Evolutionary conservation across 1,284 basidiomycete genomes (phyloP).

Genomic region (Moniliophthora roreri): DNA sequence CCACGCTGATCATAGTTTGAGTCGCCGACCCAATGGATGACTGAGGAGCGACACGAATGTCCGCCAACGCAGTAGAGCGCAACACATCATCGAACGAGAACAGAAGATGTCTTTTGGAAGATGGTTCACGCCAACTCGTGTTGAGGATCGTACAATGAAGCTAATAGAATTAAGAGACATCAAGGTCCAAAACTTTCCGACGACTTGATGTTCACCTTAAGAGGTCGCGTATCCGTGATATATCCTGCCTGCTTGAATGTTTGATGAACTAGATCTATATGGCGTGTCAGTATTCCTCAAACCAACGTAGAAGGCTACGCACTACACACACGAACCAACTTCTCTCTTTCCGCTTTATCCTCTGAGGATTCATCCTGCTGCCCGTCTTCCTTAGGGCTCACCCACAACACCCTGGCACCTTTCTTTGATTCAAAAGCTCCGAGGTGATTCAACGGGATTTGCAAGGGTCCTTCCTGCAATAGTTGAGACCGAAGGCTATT

Average conservation of each 20-base stretch:
- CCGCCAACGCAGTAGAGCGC: conserved; percentile 27
- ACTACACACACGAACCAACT: conserved; percentile 43
- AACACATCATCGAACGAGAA: conserved; percentile 52
- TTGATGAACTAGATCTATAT: conserved; percentile 42
- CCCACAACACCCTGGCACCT: conserved; percentile 47
- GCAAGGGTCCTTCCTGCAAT: conserved; percentile 26
- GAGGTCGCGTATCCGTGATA: conserved; percentile 48
- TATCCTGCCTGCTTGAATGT: conserved; percentile 53
- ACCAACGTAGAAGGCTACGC: conserved; percentile 12
- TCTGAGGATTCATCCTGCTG: conserved; percentile 15
- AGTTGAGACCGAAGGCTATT: conserved; percentile 46
- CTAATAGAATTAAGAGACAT: conserved; percentile 30
- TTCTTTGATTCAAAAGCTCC: conserved; percentile 50
- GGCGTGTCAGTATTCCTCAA: background rate
- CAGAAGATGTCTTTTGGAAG: conserved; percentile 28
- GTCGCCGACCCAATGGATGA: too few species aligned
- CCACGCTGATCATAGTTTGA: background rate
- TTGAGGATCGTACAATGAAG: conserved; percentile 72
- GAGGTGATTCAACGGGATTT: conserved; percentile 48
- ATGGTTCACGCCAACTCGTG: conserved; percentile 53
- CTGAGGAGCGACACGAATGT: conserved; percentile 8
- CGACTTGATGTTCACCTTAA: conserved; percentile 51
- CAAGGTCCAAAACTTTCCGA: background rate
- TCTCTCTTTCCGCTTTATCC: conserved; percentile 24
- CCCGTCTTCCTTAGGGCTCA: conserved; percentile 39